Evolutionary conservation across 495 filamentous ascomycete species (phyloP).

Genomic region (Letharia columbiana): DNA sequence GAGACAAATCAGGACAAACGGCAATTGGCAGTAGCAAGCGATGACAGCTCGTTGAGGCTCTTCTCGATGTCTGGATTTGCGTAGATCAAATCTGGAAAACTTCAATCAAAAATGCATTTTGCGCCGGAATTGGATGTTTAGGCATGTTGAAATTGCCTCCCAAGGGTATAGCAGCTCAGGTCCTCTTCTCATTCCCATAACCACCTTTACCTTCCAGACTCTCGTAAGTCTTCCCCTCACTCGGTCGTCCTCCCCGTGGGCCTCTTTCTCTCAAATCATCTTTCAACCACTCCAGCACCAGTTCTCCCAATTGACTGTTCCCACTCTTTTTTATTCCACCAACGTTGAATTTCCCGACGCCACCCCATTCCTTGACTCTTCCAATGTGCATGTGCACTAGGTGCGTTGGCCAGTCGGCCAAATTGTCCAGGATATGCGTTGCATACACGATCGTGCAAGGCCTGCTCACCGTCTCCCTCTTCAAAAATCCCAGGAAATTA

Average conservation of each 20-base stretch:
- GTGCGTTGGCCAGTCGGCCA: conserved; percentile 89
- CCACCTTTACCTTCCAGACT: conserved; percentile 62
- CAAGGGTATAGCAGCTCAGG: conserved; percentile 17
- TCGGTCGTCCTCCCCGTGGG: conserved; percentile 52
- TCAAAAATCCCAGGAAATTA: conserved; percentile 81
- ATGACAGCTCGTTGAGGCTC: conserved; percentile 72
- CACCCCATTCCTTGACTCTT: conserved; percentile 74
- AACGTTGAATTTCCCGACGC: conserved; percentile 48
- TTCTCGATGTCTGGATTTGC: conserved; percentile 43
- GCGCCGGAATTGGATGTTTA: not conserved
- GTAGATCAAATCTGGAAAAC: not conserved
- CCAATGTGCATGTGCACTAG: conserved; percentile 91
- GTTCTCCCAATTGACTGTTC: conserved; percentile 69
- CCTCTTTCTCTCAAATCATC: conserved; percentile 76
- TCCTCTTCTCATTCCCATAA: conserved; percentile 66
- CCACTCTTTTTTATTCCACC: conserved; percentile 42
- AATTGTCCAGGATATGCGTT: conserved; percentile 91
- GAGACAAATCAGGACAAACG: conserved; percentile 23
- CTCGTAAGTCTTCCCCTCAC: conserved; percentile 64
- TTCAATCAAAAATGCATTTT: conserved; percentile 1
- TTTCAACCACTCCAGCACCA: conserved; percentile 81
- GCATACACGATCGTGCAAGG: conserved; percentile 92
- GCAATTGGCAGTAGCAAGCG: conserved; percentile 71
- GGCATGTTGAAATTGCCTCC: conserved; percentile 20
- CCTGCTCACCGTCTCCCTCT: conserved; percentile 72